A percentile compares a stretch with the other conserved stretches of the same genome.
Conservation (phyloP, 768 basidiomycete species). For the Butyriboletus loyo region DNA sequence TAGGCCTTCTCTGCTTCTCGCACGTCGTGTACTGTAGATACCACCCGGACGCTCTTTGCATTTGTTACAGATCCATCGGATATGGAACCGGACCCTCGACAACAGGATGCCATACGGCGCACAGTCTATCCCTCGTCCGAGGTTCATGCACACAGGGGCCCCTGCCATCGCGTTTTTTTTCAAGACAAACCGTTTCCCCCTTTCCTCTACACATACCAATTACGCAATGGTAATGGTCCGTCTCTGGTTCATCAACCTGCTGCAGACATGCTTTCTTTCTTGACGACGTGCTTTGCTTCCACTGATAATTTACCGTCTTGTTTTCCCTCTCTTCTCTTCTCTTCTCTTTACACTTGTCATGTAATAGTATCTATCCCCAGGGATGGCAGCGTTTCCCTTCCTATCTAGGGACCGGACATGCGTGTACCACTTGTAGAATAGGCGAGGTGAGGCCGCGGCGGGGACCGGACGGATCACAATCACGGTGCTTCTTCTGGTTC, state of each 20-base stretch:
- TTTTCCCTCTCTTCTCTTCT: not conserved
- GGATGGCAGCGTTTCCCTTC: not conserved
- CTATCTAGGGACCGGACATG: not conserved
- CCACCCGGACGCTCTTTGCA: not conserved
- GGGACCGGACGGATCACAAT: not conserved
- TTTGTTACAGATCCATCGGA: not conserved
- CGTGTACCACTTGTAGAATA: not conserved
- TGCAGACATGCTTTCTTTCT: not conserved
- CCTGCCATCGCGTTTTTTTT: not conserved
- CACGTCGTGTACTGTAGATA: constrained; percentile 1
- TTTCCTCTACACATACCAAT: not conserved
- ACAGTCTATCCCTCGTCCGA: constrained; percentile 1
- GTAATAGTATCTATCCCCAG: not conserved
- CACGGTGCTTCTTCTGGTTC: not conserved
- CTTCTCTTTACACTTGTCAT: not conserved
- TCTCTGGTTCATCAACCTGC: not conserved
- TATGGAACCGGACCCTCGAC: not conserved
- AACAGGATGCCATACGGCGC: not conserved
- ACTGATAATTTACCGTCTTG: not conserved
- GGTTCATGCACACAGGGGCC: not conserved
- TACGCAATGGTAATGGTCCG: not conserved
- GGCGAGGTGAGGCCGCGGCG: not conserved
- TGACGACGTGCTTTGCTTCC: not conserved
- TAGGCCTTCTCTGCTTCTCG: not conserved
- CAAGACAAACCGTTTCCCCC: not conserved